phyloP scores from a whole-genome alignment of 306 rosid genomes.

The Rosa persica region DNA sequence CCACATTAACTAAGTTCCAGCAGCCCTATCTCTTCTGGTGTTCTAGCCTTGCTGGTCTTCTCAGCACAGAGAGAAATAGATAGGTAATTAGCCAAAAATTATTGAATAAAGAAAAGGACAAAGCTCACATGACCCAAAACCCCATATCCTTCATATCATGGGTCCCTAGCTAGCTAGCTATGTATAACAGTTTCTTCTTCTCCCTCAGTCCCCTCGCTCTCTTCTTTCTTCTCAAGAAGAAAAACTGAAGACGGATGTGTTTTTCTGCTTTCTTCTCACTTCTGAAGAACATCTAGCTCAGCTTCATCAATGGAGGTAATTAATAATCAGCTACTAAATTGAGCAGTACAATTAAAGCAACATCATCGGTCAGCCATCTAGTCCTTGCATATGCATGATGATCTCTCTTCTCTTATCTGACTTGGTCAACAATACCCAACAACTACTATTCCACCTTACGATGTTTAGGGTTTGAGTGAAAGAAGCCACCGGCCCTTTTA shows the following conservation, averaged over 20 bases:
- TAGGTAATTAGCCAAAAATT: neutral
- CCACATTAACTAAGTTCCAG: neutral
- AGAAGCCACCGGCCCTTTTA: neutral
- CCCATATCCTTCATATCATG: slow-evolving; percentile 46
- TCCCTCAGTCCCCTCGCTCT: slow-evolving; percentile 16
- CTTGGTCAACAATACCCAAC: neutral
- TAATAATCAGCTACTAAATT: neutral
- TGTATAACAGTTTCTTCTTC: slow-evolving; percentile 36
- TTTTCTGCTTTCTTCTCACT: neutral
- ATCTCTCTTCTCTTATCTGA: neutral
- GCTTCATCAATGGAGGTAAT: slow-evolving; percentile 16
- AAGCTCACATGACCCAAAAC: slow-evolving; percentile 62
- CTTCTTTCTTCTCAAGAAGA: slow-evolving; percentile 12
- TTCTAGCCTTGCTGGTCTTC: neutral
- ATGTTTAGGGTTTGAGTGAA: slow-evolving; percentile 3
- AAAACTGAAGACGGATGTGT: slow-evolving; percentile 11
- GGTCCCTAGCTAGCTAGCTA: slow-evolving; percentile 46
- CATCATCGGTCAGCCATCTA: neutral
- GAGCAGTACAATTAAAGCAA: neutral
- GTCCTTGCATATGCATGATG: slow-evolving; percentile 8
- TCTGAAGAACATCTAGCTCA: slow-evolving; percentile 14
- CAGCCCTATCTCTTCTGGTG: neutral
- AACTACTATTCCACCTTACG: neutral
- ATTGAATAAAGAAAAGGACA: slow-evolving; percentile 49
- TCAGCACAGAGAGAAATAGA: neutral